A percentile compares a stretch with the other conserved stretches of the same genome.
These are phyloP conservation scores for Xylaria nigripes DNA, from an alignment of 495 filamentous ascomycete genomes.

Conservation along the genomic window DNA sequence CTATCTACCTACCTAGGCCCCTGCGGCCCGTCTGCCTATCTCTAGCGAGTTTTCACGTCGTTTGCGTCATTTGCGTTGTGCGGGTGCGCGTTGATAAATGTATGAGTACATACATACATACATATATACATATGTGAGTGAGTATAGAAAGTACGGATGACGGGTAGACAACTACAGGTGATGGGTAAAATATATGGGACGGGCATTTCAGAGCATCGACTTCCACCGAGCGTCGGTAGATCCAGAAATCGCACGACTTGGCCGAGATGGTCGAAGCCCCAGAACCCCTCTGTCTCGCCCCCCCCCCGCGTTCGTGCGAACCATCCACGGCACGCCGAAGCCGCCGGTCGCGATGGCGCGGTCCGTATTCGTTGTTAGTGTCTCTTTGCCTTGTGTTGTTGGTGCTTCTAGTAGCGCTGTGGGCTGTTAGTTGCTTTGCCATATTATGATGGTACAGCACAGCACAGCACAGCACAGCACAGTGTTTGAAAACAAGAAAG, in stretches of 20 bases:
- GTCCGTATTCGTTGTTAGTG: conserved; percentile 49
- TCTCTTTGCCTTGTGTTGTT: conserved; percentile 46
- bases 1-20: no score
- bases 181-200: no score
- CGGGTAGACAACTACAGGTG: no score
- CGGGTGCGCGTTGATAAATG: no score
- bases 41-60: no score
- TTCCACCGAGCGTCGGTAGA: conserved; percentile 44
- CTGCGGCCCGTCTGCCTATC: no score
- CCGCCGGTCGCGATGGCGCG: conserved; percentile 50
- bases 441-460: background rate
- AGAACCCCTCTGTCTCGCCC: conserved; percentile 57
- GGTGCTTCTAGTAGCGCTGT: conserved; percentile 27
- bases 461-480: no score
- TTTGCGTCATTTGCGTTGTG: no score
- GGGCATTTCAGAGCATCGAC: conserved; percentile 46
- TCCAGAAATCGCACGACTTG: conserved; percentile 56
- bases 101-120: no score
- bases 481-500: background rate
- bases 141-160: no score
- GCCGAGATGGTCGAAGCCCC: conserved; percentile 62
- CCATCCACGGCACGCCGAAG: conserved; percentile 68
- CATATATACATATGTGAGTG: no score
- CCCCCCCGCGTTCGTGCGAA: conserved; percentile 49
- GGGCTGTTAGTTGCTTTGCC: background rate